Conservation (phyloP, 305 asterid genomes). For the Solanum aculeatissimum region DNA sequence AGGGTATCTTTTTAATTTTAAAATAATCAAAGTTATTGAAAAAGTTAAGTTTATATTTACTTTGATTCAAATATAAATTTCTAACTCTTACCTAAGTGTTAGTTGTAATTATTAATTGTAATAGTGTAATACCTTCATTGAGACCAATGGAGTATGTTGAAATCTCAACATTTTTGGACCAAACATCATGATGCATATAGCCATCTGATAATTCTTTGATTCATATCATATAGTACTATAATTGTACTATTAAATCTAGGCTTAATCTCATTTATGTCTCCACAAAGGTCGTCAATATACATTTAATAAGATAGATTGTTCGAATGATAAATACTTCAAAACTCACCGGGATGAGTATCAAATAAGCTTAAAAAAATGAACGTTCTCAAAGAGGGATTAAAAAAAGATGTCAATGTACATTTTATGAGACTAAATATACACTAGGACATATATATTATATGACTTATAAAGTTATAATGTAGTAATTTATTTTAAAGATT, state of each 20-base stretch:
- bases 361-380: not conserved
- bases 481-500: not conserved
- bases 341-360: rapidly evolving
- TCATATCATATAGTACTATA: not conserved
- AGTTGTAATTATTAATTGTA: not conserved
- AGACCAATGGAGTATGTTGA: not conserved
- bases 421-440: not conserved
- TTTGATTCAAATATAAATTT: not conserved
- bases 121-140: not conserved
- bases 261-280: not conserved
- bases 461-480: not conserved
- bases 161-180: not conserved
- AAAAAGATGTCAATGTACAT: no score
- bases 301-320: not conserved
- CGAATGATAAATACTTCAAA: not conserved
- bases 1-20: not conserved
- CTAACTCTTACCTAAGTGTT: not conserved
- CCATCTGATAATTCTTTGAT: not conserved
- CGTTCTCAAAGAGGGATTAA: no score
- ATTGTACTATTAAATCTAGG: not conserved
- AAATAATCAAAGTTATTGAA: not conserved
- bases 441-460: not conserved
- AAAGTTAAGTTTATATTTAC: not conserved
- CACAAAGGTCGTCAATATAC: not conserved
- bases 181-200: not conserved